A percentile compares a stretch with the other conserved stretches of the same genome.
phyloP scores from a whole-genome alignment of 768 basidiomycete genomes.

The Boletus rex-veris region DNA sequence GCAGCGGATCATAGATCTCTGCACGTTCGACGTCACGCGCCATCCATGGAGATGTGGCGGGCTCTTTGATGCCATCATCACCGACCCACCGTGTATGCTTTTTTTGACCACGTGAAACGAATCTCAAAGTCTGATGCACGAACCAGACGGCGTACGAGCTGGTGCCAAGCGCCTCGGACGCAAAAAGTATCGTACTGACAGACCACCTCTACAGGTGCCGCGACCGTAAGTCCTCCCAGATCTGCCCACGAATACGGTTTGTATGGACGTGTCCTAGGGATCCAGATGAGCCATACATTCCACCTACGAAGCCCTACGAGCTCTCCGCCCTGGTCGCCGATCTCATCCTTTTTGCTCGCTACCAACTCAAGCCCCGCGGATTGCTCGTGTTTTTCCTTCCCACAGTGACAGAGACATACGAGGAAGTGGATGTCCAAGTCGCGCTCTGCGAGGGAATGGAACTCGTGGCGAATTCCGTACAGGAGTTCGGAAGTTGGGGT shows the following conservation, averaged over 20 bases:
- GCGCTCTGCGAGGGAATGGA: conserved; percentile 87
- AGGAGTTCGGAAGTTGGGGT: conserved; percentile 95
- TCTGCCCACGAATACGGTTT: background rate
- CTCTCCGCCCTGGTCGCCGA: conserved; percentile 79
- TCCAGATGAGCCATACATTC: conserved; percentile 72
- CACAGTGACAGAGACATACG: conserved; percentile 87
- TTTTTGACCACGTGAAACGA: background rate
- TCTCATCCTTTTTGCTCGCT: conserved; percentile 77
- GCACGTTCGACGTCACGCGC: conserved; percentile 90
- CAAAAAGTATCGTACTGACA: conserved; percentile 42
- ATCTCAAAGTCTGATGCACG: background rate
- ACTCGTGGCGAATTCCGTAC: conserved; percentile 82
- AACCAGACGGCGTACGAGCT: conserved; percentile 83
- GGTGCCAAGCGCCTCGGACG: conserved; percentile 81
- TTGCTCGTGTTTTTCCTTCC: conserved; percentile 95
- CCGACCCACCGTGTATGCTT: conserved; percentile 86
- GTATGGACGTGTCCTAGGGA: conserved; percentile 4
- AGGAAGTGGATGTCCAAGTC: conserved; percentile 76
- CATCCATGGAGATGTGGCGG: conserved; percentile 88
- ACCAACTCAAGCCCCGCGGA: conserved; percentile 80
- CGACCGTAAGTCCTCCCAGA: conserved; percentile 40
- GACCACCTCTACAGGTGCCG: conserved; percentile 30
- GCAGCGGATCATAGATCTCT: conserved; percentile 72
- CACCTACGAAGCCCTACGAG: conserved; percentile 91
- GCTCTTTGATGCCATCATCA: conserved; percentile 91